phyloP scores from a whole-genome alignment of 208 protist genomes.

The Entamoeba moshkovskii region DNA sequence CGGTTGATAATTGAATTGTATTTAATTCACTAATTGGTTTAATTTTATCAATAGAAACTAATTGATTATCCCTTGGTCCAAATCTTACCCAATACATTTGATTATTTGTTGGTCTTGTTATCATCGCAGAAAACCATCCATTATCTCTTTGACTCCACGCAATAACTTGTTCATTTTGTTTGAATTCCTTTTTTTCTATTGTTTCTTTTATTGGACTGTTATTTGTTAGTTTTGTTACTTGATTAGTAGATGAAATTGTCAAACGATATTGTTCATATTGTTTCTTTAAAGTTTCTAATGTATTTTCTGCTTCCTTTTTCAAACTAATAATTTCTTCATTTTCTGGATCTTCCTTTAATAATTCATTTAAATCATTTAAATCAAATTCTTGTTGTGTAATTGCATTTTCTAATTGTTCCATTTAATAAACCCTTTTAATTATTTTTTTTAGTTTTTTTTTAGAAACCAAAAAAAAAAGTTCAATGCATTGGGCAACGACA shows the following conservation, averaged over 20 bases:
- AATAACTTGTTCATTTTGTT: background rate
- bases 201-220: background rate
- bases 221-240: background rate
- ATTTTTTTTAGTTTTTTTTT: background rate
- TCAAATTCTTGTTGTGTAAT: background rate
- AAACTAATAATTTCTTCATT: background rate
- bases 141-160: background rate
- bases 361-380: background rate
- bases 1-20: background rate
- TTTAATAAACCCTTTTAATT: background rate
- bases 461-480: background rate
- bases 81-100: background rate
- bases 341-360: background rate
- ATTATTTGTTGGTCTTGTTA: background rate
- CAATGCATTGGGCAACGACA: too few relatives aligned
- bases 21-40: background rate
- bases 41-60: background rate
- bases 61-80: background rate
- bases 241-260: background rate
- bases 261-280: background rate
- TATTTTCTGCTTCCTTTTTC: background rate
- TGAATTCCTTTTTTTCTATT: background rate
- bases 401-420: background rate
- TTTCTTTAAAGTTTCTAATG: background rate
- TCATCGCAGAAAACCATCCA: background rate